phyloP scores from a whole-genome alignment of 2,329 filamentous ascomycete species.

The Tympanopsis confertula region DNA sequence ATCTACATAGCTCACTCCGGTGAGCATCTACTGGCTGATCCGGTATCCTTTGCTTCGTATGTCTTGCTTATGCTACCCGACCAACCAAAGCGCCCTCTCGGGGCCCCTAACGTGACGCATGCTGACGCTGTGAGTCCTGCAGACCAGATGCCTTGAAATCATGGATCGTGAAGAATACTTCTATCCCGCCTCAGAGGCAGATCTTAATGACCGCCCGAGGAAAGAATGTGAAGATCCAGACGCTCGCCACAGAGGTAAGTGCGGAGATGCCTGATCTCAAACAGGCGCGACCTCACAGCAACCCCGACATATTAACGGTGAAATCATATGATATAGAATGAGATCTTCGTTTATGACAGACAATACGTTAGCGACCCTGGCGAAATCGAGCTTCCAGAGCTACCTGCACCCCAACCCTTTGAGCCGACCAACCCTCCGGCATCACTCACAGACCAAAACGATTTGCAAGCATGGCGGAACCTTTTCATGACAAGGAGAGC shows the following conservation, averaged over 20 bases:
- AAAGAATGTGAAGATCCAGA: conserved; percentile 52
- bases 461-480: conserved; percentile 48
- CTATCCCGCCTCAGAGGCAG: conserved; percentile 41
- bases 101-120: too few relatives aligned
- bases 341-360: conserved; percentile 55
- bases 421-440: conserved; percentile 39
- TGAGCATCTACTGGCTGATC: conserved; percentile 43
- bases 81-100: too few relatives aligned
- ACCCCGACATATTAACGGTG: too few relatives aligned
- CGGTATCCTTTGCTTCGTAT: conserved; percentile 39
- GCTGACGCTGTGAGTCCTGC: background rate
- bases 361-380: conserved; percentile 18
- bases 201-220: conserved; percentile 53
- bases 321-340: conserved; percentile 26
- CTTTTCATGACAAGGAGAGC: conserved; percentile 43
- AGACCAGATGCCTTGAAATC: conserved; percentile 44
- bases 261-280: background rate
- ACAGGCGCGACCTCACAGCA: too few relatives aligned
- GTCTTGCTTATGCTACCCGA: conserved; percentile 9
- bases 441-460: conserved; percentile 41
- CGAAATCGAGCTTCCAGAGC: conserved; percentile 16
- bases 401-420: conserved; percentile 28
- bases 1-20: conserved; percentile 54
- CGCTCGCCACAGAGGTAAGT: conserved; percentile 42
- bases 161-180: conserved; percentile 44